These are phyloP conservation scores for Aspergillus flavus DNA, from an alignment of 2,329 filamentous ascomycete species.

Conservation along the genomic window DNA sequence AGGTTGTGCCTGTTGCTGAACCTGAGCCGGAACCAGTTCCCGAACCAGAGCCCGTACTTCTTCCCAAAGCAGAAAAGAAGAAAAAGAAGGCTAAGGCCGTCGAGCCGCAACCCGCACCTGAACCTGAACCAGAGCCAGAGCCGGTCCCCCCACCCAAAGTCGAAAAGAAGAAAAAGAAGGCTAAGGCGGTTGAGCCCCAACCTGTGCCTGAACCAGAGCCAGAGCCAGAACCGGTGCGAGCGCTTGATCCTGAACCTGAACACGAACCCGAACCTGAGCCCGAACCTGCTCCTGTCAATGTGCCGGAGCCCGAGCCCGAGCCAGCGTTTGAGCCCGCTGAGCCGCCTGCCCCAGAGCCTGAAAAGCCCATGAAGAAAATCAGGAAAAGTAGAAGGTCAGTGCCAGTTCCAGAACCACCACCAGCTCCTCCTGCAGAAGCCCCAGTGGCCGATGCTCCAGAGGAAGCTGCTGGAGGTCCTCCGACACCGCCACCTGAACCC, in stretches of 20 bases:
- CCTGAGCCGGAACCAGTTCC: conserved; percentile 22
- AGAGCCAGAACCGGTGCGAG: conserved; percentile 28
- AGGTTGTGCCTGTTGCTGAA: conserved; percentile 35
- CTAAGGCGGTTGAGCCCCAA: conserved; percentile 30
- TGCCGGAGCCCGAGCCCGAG: conserved; percentile 33
- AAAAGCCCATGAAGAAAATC: conserved; percentile 37
- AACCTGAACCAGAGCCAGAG: conserved; percentile 26
- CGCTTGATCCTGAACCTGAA: conserved; percentile 34
- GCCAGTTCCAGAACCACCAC: conserved; percentile 45
- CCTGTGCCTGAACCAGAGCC: conserved; percentile 35
- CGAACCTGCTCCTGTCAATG: conserved; percentile 26
- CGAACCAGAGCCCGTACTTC: conserved; percentile 6
- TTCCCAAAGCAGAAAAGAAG: conserved; percentile 21
- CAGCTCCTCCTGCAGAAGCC: conserved; percentile 52
- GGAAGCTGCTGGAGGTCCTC: conserved; percentile 36
- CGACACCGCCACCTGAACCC: conserved; percentile 56
- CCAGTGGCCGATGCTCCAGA: conserved; percentile 24
- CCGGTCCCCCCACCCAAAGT: conserved; percentile 27
- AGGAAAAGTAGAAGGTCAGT: conserved; percentile 32
- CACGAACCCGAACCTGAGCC: conserved; percentile 33
- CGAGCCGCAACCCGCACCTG: conserved; percentile 23
- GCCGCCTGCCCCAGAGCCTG: conserved; percentile 27
- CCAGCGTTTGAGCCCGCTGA: conserved; percentile 27
- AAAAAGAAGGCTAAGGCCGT: conserved; percentile 18
- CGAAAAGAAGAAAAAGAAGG: conserved; percentile 33